These are phyloP conservation scores for Bidens hawaiensis DNA, from an alignment of 140 eudicot species.

Conservation along the genomic window DNA sequence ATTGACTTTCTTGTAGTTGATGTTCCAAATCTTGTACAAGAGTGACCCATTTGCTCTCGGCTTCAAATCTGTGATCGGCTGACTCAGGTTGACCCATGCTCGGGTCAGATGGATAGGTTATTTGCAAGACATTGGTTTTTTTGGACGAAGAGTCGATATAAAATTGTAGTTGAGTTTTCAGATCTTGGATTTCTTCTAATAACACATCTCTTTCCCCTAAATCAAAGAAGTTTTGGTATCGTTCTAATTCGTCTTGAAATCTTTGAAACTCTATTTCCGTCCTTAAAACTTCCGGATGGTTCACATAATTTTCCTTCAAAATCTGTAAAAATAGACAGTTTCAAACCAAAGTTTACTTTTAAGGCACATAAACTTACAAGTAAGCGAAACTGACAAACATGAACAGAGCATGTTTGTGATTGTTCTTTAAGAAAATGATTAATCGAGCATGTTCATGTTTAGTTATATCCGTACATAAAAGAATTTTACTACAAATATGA, in stretches of 20 bases:
- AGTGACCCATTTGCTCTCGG: constrained; percentile 80
- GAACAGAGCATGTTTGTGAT: too few relatives aligned
- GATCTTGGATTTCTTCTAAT: constrained; percentile 81
- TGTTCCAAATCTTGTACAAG: constrained; percentile 62
- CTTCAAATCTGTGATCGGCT: constrained; percentile 52
- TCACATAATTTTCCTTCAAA: constrained; percentile 70
- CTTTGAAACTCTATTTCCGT: constrained; percentile 65
- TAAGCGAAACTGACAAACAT: too few relatives aligned
- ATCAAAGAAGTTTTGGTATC: constrained; percentile 72
- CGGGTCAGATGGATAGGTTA: constrained; percentile 55
- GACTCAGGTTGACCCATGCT: constrained; percentile 44
- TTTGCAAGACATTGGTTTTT: constrained; percentile 39
- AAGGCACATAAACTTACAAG: neutral
- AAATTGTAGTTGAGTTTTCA: constrained; percentile 66
- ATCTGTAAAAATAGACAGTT: constrained; percentile 37
- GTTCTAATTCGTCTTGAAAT: constrained; percentile 76
- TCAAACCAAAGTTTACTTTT: neutral
- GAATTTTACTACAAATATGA: too few relatives aligned
- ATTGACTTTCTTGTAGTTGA: constrained; percentile 58
- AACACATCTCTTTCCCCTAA: constrained; percentile 86
- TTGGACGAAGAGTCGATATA: constrained; percentile 52
- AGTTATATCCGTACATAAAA: too few relatives aligned
- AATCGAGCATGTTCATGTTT: too few relatives aligned
- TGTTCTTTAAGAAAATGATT: too few relatives aligned
- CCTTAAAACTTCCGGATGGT: constrained; percentile 74